Evolutionary conservation across 108 stramenopile species (phyloP).

Genomic region (Discostella pseudostelligera): DNA sequence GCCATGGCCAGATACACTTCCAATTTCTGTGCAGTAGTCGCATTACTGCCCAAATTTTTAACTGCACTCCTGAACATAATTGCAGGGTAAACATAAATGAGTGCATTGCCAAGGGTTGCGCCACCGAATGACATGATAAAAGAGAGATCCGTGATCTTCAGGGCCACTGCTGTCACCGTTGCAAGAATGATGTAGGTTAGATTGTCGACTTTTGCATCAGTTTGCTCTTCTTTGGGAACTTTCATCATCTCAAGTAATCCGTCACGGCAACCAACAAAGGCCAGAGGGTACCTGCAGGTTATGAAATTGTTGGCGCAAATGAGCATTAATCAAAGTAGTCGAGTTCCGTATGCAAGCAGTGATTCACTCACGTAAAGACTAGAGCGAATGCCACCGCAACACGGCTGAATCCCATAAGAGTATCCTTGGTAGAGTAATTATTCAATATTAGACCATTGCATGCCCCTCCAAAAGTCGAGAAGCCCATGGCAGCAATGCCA

Average conservation of each 20-base stretch:
- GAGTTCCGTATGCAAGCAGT: slow-evolving; percentile 1
- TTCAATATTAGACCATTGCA: slow-evolving; percentile 90
- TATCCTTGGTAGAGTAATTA: slow-evolving; percentile 90
- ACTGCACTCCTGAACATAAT: slow-evolving; percentile 69
- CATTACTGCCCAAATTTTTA: slow-evolving; percentile 53
- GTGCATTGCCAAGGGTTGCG: slow-evolving; percentile 74
- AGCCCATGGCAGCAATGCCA: slow-evolving; percentile 77
- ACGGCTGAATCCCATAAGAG: slow-evolving; percentile 81
- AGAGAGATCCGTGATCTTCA: slow-evolving; percentile 54
- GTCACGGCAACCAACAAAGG: slow-evolving; percentile 85
- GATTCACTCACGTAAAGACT: slow-evolving; percentile 73
- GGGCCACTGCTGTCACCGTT: slow-evolving; percentile 46
- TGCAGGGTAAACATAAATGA: slow-evolving; percentile 84
- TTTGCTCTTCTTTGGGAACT: slow-evolving; percentile 59
- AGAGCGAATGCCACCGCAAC: slow-evolving; percentile 90
- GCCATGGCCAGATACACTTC: slow-evolving; percentile 62
- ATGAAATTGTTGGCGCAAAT: neutral
- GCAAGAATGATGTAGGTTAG: slow-evolving; percentile 51
- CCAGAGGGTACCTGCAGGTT: slow-evolving; percentile 82
- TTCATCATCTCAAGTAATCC: slow-evolving; percentile 66
- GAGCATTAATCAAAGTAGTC: neutral
- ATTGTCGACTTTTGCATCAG: slow-evolving; percentile 56
- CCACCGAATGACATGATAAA: slow-evolving; percentile 77
- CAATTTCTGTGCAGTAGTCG: slow-evolving; percentile 50
- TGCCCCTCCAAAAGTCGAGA: slow-evolving; percentile 88